Evolutionary conservation across 1,284 basidiomycete species (phyloP), one percentile per base, ranked within the genome.

Genomic region (Sphagnurus paluster): DNA sequence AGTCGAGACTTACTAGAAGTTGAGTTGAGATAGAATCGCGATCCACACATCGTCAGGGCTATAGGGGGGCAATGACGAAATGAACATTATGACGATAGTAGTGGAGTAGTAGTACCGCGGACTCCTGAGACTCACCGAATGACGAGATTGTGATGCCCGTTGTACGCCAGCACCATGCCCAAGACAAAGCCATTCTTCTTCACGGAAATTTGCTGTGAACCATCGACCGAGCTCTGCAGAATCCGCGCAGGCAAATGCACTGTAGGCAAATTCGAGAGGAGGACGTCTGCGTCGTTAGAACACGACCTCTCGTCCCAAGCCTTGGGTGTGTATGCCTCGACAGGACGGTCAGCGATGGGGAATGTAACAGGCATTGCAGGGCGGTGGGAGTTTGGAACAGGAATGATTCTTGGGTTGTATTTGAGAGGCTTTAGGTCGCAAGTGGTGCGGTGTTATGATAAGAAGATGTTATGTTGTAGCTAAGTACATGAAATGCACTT

Each of bases 21-120:
- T 50, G 40, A 62, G 48, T 28, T 61, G 57, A 9, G 55, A 50
- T 33, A 61, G 30, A 19, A 61, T 51, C 0, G 56, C 56, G 26
- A 60, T 48, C 59, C 60, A 61, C 10, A 62, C 55, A 36, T 60
- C 60, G 35, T 62, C 59, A 4, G 58, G 58, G 10, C 59, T 52
- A n/a, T n/a, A n/a, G n/a, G n/a, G 25, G n/a, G n/a, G n/a, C n/a
- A n/a, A n/a, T n/a, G n/a, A n/a, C n/a, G n/a, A n/a, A 11, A n/a
- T 39, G 26, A 2, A 25, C 5, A 20, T 7, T 7, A 19, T 19
- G 17, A 3, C n/a, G 20, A 6, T 10, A 11, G 20, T n/a, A n/a
- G n/a, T n/a, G n/a, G n/a, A n/a, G n/a, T n/a, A n/a, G n/a, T n/a
- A n/a, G n/a, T n/a, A n/a, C n/a, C n/a, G n/a, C n/a, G n/a, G n/a